Percentiles rank a stretch among this genome's conserved stretches.
phyloP scores from a whole-genome alignment of 1,284 basidiomycete genomes.

The Rhodotorula sp. region DNA sequence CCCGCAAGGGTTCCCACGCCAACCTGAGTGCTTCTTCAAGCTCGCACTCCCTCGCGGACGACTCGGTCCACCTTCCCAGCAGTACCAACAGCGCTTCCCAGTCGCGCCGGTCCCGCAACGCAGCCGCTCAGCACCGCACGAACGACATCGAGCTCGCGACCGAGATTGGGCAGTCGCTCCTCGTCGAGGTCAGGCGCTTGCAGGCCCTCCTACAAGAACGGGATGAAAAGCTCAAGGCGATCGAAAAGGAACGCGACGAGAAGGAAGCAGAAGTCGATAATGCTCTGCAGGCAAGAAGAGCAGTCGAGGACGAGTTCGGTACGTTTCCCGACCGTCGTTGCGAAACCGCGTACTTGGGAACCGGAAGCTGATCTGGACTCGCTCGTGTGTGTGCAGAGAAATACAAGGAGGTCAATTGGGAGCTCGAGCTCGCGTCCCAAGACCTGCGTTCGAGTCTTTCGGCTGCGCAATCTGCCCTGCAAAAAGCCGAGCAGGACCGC shows the following conservation, averaged over 20 bases:
- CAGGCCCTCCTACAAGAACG: slow-evolving; percentile 82
- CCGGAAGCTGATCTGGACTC: slow-evolving; percentile 4
- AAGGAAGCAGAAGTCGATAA: slow-evolving; percentile 66
- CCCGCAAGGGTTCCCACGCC: slow-evolving; percentile 22
- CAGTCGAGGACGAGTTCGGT: slow-evolving; percentile 77
- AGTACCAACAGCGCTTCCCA: slow-evolving; percentile 35
- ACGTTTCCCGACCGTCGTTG: slow-evolving; percentile 43
- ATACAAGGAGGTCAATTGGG: slow-evolving; percentile 98
- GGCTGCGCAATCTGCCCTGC: slow-evolving; percentile 64
- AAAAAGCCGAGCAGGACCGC: slow-evolving; percentile 76
- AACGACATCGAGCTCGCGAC: slow-evolving; percentile 79
- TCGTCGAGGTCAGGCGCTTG: slow-evolving; percentile 81
- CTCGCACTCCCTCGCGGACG: slow-evolving; percentile 18
- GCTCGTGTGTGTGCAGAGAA: slow-evolving; percentile 59
- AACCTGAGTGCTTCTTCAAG: slow-evolving; percentile 15
- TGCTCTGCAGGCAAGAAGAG: slow-evolving; percentile 57
- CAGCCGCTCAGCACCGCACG: slow-evolving; percentile 47
- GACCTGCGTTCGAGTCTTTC: slow-evolving; percentile 72
- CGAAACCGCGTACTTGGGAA: neutral
- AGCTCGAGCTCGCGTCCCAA: slow-evolving; percentile 88
- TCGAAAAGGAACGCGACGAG: slow-evolving; percentile 79
- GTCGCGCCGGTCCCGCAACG: slow-evolving; percentile 52
- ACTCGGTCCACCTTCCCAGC: slow-evolving; percentile 23
- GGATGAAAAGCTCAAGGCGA: slow-evolving; percentile 80
- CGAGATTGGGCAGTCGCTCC: slow-evolving; percentile 85